phyloP scores from a whole-genome alignment of 2,329 filamentous ascomycete genomes.

The Xylariomycetidae sp. region DNA sequence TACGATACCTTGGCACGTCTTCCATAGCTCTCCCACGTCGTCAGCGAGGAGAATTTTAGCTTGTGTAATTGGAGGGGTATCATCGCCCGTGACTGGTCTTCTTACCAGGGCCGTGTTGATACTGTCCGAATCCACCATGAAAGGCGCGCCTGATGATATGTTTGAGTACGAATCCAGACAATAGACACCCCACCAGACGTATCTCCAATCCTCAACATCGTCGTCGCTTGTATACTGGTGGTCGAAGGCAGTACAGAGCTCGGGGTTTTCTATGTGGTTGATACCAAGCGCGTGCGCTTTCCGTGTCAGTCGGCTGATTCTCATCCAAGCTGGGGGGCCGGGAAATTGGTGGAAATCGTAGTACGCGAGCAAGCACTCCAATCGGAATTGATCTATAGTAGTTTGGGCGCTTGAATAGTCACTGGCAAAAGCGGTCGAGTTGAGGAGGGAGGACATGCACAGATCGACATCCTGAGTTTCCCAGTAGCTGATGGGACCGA shows the following conservation, averaged over 20 bases:
- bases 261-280: constrained; percentile 29
- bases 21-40: constrained; percentile 20
- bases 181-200: constrained; percentile 32
- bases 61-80: constrained; percentile 1
- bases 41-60: constrained; percentile 19
- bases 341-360: constrained; percentile 33
- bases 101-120: constrained; percentile 25
- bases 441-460: constrained; percentile 19
- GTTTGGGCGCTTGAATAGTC: constrained; percentile 5
- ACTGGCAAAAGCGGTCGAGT: constrained; percentile 9
- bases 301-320: constrained; percentile 27
- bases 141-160: constrained; percentile 23
- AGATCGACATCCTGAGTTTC: constrained; percentile 14
- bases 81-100: constrained; percentile 7
- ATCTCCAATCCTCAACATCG: constrained; percentile 31
- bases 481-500: constrained; percentile 17
- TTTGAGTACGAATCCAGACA: constrained; percentile 32
- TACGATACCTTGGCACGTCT: constrained; percentile 15
- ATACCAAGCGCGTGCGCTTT: constrained; percentile 29
- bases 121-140: constrained; percentile 22
- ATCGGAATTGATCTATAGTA: constrained; percentile 24
- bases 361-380: constrained; percentile 30
- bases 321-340: constrained; percentile 27
- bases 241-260: constrained; percentile 21
- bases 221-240: constrained; percentile 14